Evolutionary conservation across 208 protist species (phyloP).

Genomic region (Trypanosoma platydactyli): DNA sequence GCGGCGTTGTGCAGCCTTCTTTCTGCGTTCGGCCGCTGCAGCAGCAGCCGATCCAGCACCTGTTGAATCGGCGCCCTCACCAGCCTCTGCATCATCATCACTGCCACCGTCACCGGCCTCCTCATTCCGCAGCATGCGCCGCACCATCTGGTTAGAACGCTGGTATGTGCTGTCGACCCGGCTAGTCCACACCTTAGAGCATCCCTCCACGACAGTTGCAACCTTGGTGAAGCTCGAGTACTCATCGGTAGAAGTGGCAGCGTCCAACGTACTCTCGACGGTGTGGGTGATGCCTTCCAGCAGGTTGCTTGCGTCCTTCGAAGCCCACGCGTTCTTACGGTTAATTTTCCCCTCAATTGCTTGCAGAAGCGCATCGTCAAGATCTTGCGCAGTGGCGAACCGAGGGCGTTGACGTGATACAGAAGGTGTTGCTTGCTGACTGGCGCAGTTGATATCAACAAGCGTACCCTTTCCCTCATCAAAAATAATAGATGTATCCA

Average conservation of each 20-base stretch:
- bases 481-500: slow-evolving; percentile 56
- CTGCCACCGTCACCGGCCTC: slow-evolving; percentile 24
- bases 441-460: slow-evolving; percentile 7
- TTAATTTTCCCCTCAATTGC: slow-evolving; percentile 90
- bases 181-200: slow-evolving; percentile 91
- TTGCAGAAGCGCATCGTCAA: slow-evolving; percentile 84
- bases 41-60: slow-evolving; percentile 12
- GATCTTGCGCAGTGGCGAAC: slow-evolving; percentile 83
- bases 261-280: slow-evolving; percentile 77
- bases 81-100: slow-evolving; percentile 28
- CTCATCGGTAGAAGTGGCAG: slow-evolving; percentile 56
- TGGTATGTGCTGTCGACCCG: slow-evolving; percentile 90
- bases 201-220: slow-evolving; percentile 91
- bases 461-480: slow-evolving; percentile 43
- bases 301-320: slow-evolving; percentile 85
- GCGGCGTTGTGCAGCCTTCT: slow-evolving; percentile 24
- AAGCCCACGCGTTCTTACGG: slow-evolving; percentile 89
- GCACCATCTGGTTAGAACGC: slow-evolving; percentile 86
- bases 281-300: slow-evolving; percentile 90
- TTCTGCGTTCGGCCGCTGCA: slow-evolving; percentile 28
- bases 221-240: slow-evolving; percentile 90
- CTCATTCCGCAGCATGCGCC: slow-evolving; percentile 83
- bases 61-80: slow-evolving; percentile 31
- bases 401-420: slow-evolving; percentile 70
- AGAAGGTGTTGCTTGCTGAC: slow-evolving; percentile 19